These are phyloP conservation scores for Pyracantha coccinea DNA, from an alignment of 331 rosid genomes.

Conservation along the genomic window DNA sequence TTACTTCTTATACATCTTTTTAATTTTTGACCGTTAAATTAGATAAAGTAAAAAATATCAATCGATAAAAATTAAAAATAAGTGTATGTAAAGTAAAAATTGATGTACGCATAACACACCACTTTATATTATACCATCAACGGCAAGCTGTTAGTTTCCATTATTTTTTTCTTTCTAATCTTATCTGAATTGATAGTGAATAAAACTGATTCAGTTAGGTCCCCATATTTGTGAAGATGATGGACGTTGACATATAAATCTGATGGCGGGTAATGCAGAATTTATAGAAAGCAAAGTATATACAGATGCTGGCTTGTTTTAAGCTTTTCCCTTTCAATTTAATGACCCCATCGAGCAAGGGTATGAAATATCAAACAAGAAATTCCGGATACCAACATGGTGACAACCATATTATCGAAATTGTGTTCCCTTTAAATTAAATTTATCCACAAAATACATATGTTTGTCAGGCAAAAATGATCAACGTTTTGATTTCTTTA, in stretches of 20 bases:
- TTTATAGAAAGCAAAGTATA: neutral
- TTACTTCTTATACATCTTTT: too few relatives aligned
- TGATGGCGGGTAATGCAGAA: neutral
- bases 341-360: neutral
- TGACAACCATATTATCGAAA: neutral
- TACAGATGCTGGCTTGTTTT: neutral
- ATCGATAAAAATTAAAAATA: too few relatives aligned
- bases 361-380: neutral
- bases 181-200: neutral
- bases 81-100: too few relatives aligned
- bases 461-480: too few relatives aligned
- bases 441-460: neutral
- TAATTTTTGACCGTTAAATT: too few relatives aligned
- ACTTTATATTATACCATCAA: too few relatives aligned
- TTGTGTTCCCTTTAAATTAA: neutral
- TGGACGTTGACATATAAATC: neutral
- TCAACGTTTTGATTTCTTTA: too few relatives aligned
- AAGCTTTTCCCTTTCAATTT: neutral
- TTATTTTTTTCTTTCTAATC: too few relatives aligned
- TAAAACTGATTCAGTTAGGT: conserved; percentile 3
- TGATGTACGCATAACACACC: too few relatives aligned
- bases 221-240: neutral
- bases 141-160: too few relatives aligned
- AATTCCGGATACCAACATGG: neutral
- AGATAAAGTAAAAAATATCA: too few relatives aligned